phyloP scores from a whole-genome alignment of 2,329 filamentous ascomycete genomes.

The Cladosporium sp. region DNA sequence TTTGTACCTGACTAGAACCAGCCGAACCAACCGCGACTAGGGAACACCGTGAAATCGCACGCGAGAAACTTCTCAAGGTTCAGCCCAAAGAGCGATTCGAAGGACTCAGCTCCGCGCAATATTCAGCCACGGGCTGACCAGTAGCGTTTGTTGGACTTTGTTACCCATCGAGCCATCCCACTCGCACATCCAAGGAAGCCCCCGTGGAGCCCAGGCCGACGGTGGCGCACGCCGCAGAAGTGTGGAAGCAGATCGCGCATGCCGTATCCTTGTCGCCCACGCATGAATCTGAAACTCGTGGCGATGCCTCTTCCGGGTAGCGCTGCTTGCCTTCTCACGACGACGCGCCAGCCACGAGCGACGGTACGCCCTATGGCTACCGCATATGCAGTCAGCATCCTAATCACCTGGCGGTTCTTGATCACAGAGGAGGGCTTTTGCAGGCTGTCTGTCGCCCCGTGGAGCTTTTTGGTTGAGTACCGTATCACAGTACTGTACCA shows the following conservation, averaged over 20 bases:
- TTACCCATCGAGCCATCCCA: background rate
- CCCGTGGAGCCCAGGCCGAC: background rate
- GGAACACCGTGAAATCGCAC: background rate
- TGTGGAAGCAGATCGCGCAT: background rate
- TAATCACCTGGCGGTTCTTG: constrained; percentile 6
- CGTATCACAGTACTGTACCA: background rate
- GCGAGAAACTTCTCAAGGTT: background rate
- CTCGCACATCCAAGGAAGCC: background rate
- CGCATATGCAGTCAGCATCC: constrained; percentile 18
- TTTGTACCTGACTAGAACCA: background rate
- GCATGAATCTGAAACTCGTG: constrained; percentile 15
- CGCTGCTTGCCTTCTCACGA: constrained; percentile 3
- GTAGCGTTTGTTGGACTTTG: background rate
- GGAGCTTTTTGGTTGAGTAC: background rate
- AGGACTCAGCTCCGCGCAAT: background rate
- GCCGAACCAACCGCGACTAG: background rate
- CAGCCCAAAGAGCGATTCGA: background rate
- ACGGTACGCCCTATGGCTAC: background rate
- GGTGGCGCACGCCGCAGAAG: background rate
- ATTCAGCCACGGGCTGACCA: background rate
- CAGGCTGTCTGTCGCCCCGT: background rate
- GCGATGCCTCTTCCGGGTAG: constrained; percentile 3
- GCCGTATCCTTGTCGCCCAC: background rate
- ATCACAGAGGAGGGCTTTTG: background rate
- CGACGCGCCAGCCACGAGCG: background rate